Conservation (phyloP, 1,139 yeast species). For the Suhomyces chickasaworum region DNA sequence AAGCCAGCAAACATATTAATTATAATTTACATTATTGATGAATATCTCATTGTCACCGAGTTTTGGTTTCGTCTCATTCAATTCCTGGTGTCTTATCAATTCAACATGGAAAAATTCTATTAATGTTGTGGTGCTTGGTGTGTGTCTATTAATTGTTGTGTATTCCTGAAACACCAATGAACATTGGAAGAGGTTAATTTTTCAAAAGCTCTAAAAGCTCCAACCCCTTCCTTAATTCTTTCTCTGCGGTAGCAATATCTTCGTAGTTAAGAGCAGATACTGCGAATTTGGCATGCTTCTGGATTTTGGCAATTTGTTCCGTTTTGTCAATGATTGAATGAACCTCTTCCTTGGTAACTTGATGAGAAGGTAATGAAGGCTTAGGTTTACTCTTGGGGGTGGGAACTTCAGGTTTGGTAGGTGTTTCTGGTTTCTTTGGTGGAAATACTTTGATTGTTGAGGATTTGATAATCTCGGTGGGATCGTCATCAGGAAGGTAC, state of each 20-base stretch:
- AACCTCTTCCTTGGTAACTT: conserved; percentile 44
- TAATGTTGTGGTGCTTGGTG: background rate
- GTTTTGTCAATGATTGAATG: conserved; percentile 55
- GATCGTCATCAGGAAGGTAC: conserved; percentile 45
- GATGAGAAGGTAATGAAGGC: conserved; percentile 8
- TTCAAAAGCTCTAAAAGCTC: conserved; percentile 34
- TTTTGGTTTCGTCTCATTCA: too few species aligned
- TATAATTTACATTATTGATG: too few species aligned
- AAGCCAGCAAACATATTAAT: too few species aligned
- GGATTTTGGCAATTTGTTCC: conserved; percentile 67
- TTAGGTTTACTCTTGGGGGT: background rate
- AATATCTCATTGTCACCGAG: too few species aligned
- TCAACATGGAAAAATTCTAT: too few species aligned
- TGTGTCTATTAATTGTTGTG: background rate
- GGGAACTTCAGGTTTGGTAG: background rate
- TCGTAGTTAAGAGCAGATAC: conserved; percentile 93
- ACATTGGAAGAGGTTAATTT: background rate
- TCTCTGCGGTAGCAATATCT: conserved; percentile 77
- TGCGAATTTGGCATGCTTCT: conserved; percentile 87
- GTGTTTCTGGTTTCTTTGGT: conserved; percentile 20
- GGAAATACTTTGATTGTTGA: conserved; percentile 43
- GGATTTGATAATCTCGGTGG: conserved; percentile 39
- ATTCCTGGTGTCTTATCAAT: too few species aligned
- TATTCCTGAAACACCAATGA: background rate
- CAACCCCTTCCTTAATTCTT: conserved; percentile 70